These are phyloP conservation scores for Metschnikowia gelsemii DNA, from an alignment of 805 yeast genomes.

Conservation along the genomic window DNA sequence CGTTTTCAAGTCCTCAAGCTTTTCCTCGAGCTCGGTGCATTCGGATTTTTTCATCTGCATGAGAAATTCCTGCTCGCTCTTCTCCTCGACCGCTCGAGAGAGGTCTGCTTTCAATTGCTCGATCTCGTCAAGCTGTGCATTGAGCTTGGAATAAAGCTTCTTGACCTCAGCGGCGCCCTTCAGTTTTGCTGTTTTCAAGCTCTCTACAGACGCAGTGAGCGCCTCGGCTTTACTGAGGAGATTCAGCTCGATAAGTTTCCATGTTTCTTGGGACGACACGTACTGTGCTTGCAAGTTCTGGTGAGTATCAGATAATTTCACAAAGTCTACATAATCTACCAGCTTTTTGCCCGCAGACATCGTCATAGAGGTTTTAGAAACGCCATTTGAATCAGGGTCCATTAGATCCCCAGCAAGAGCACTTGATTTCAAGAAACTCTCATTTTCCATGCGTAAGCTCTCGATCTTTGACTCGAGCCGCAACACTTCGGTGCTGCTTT, in stretches of 20 bases:
- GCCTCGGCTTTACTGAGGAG: conserved; percentile 50
- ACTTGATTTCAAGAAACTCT: conserved; percentile 29
- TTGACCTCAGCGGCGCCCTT: conserved; percentile 40
- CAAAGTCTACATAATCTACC: conserved; percentile 40
- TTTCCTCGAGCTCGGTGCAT: conserved; percentile 26
- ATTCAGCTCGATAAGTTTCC: conserved; percentile 77
- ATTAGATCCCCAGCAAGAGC: too few species aligned
- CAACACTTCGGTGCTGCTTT: conserved; percentile 45
- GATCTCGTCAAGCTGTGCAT: conserved; percentile 22
- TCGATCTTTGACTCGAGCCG: conserved; percentile 72
- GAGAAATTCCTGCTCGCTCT: conserved; percentile 21
- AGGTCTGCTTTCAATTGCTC: conserved; percentile 22
- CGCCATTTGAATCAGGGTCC: too few species aligned
- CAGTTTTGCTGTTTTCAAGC: conserved; percentile 24
- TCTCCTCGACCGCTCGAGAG: conserved; percentile 23
- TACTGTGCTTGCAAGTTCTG: conserved; percentile 67
- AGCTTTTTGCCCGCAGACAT: conserved; percentile 15
- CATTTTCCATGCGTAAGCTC: conserved; percentile 60
- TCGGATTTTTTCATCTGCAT: conserved; percentile 26
- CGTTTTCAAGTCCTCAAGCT: conserved; percentile 32
- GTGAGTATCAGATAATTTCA: conserved; percentile 47
- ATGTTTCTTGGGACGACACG: conserved; percentile 72
- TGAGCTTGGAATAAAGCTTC: conserved; percentile 17
- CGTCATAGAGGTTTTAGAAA: too few species aligned
- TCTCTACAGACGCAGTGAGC: conserved; percentile 29